Evolutionary conservation across 2,329 filamentous ascomycete species (phyloP), one percentile per base, ranked within the genome.

Genomic region (Capronia coronata): DNA sequence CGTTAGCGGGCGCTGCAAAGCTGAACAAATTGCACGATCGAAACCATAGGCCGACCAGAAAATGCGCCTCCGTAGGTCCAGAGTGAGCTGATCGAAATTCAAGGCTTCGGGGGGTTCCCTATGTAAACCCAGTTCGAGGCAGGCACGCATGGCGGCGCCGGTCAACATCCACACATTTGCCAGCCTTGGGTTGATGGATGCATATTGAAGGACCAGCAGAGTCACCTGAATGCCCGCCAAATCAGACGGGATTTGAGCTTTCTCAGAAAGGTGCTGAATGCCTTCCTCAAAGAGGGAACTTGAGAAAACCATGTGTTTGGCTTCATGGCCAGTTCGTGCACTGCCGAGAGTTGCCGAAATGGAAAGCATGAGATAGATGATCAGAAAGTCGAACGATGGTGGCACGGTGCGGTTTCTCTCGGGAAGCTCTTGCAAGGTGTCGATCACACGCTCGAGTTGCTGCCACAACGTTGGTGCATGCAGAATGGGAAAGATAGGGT

Each of bases 341-440:
- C 60, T 60, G 19, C 63, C 62, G 1, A 66, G 52, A 2, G 63
- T 65, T 1, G 63, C 61, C 1, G 63, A 62, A 27, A 64, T 61
- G 11, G 64, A 63, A n/a, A 66, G 54, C 21, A 65, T 56, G 14
- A 66, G 56, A 39, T 65, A 65, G 21, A 64, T 58, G 19, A 65
- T 59, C 6, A 65, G 53, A 41, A 64, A 65, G 38, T 65, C 64
- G 44, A 62, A 64, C 30, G 59, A 62, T 1, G 63, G 58, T 2
- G 52, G 40, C 0, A 63, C 59, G 2, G 51, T 35, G 22, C 55
- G 50, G 14, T 60, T 43, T 9, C 52, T 46, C n/a, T 54, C 52
- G 7, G 59, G 56, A 14, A 61, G 34, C n/a, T 50, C 49, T 44
- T 60, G 55, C 8, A 58, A 16, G 2, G 53, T 57, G 40, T 45